Conservation (phyloP, 345 rosid genomes). For the Ceriops tagal region DNA sequence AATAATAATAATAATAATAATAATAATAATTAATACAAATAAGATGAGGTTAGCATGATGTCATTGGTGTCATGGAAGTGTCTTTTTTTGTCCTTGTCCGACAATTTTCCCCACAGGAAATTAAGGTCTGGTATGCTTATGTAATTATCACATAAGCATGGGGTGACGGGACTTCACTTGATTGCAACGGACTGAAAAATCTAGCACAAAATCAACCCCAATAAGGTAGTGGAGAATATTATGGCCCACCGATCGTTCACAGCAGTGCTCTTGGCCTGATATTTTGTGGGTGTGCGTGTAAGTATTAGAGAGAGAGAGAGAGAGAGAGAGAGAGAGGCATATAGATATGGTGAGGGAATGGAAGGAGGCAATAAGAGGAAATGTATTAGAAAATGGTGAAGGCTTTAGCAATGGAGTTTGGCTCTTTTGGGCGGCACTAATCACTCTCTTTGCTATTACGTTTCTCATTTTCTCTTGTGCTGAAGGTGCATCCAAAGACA, state of each 20-base stretch:
- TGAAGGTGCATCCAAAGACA: slow-evolving; percentile 47
- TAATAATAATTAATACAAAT: too few species aligned
- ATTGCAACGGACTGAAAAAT: too few species aligned
- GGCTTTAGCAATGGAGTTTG: slow-evolving; percentile 13
- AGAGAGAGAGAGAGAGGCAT: background rate
- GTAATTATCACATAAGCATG: too few species aligned
- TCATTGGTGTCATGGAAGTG: too few species aligned
- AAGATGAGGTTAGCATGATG: too few species aligned
- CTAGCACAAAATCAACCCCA: background rate
- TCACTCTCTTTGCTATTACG: slow-evolving; percentile 33
- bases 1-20: too few species aligned
- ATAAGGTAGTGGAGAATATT: background rate
- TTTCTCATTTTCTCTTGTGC: slow-evolving; percentile 45
- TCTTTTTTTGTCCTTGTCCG: too few species aligned
- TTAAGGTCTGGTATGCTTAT: too few species aligned
- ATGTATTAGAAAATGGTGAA: slow-evolving; percentile 6
- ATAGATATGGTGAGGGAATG: slow-evolving; percentile 32
- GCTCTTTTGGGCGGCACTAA: slow-evolving; percentile 32
- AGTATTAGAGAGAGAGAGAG: too few species aligned
- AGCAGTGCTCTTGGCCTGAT: background rate
- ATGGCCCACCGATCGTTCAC: background rate
- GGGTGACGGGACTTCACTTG: too few species aligned
- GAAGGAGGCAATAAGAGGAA: slow-evolving; percentile 12
- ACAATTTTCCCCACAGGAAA: too few species aligned
- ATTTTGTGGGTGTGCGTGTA: background rate